phyloP scores from a whole-genome alignment of 1,284 basidiomycete genomes.

The Mycosarcoma maydis region DNA sequence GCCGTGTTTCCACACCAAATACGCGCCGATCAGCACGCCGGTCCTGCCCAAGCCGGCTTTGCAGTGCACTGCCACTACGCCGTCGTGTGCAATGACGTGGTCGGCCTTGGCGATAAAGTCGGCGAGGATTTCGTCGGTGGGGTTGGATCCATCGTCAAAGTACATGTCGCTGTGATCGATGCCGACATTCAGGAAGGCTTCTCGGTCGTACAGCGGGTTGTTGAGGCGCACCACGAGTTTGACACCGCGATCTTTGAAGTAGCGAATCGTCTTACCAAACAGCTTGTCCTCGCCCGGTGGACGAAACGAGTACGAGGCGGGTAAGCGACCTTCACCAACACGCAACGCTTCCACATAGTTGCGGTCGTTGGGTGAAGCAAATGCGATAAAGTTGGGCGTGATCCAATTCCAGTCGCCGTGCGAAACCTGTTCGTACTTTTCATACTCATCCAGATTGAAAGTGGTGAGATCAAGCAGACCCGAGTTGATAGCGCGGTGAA shows the following conservation, averaged over 20 bases:
- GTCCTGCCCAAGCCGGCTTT: slow-evolving; percentile 93
- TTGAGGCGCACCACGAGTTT: slow-evolving; percentile 94
- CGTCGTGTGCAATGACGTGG: slow-evolving; percentile 78
- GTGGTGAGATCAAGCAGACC: slow-evolving; percentile 89
- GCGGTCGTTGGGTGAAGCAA: slow-evolving; percentile 79
- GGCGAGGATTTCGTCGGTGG: slow-evolving; percentile 90
- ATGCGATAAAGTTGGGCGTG: slow-evolving; percentile 75
- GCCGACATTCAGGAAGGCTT: slow-evolving; percentile 82
- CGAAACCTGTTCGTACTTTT: slow-evolving; percentile 76
- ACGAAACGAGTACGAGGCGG: slow-evolving; percentile 6
- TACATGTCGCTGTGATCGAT: slow-evolving; percentile 87
- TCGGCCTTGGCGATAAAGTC: slow-evolving; percentile 88
- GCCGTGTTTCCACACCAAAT: slow-evolving; percentile 98
- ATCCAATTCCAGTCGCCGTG: slow-evolving; percentile 96
- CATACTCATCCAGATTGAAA: slow-evolving; percentile 84
- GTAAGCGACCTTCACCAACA: slow-evolving; percentile 62
- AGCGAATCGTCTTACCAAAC: slow-evolving; percentile 80
- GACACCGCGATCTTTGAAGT: slow-evolving; percentile 86
- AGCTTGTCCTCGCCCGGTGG: slow-evolving; percentile 26
- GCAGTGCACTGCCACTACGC: slow-evolving; percentile 84
- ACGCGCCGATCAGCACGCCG: slow-evolving; percentile 89
- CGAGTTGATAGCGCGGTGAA: slow-evolving; percentile 91
- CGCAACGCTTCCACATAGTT: slow-evolving; percentile 60
- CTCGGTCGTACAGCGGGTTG: slow-evolving; percentile 89
- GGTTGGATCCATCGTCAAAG: slow-evolving; percentile 98